phyloP scores from a whole-genome alignment of 2,329 filamentous ascomycete genomes.

The Mycogone perniciosa region DNA sequence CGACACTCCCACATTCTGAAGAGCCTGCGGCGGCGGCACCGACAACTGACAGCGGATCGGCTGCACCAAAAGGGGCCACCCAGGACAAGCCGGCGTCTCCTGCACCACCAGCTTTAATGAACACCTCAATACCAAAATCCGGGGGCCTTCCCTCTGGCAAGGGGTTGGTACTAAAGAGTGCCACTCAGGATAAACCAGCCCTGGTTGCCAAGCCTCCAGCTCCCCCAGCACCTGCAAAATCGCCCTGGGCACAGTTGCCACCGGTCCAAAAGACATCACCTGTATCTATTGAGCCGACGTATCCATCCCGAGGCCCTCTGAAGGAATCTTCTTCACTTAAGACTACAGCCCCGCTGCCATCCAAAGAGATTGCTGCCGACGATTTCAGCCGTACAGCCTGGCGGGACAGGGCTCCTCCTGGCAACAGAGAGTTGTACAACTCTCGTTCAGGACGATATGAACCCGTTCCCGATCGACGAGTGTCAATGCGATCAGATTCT shows the following conservation, averaged over 20 bases:
- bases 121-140: constrained; percentile 38
- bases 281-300: constrained; percentile 50
- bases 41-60: constrained; percentile 21
- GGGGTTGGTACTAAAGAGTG: constrained; percentile 59
- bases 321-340: constrained; percentile 54
- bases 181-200: constrained; percentile 60
- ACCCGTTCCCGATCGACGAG: constrained; percentile 73
- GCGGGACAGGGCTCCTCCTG: constrained; percentile 60
- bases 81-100: constrained; percentile 42
- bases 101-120: constrained; percentile 28
- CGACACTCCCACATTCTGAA: constrained; percentile 60
- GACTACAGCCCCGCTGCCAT: constrained; percentile 41
- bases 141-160: constrained; percentile 47
- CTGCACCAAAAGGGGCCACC: constrained; percentile 17
- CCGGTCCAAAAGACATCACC: constrained; percentile 78
- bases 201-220: constrained; percentile 66
- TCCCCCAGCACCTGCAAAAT: constrained; percentile 68
- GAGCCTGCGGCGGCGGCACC: constrained; percentile 33
- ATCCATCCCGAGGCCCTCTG: constrained; percentile 40
- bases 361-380: constrained; percentile 83
- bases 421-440: constrained; percentile 78
- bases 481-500: constrained; percentile 58
- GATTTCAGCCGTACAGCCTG: constrained; percentile 83
- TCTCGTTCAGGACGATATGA: constrained; percentile 94
- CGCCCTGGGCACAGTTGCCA: constrained; percentile 83